Percentiles rank a stretch among this genome's conserved stretches.
phyloP scores from a whole-genome alignment of 106 monocot genomes.

The Ottelia alismoides region DNA sequence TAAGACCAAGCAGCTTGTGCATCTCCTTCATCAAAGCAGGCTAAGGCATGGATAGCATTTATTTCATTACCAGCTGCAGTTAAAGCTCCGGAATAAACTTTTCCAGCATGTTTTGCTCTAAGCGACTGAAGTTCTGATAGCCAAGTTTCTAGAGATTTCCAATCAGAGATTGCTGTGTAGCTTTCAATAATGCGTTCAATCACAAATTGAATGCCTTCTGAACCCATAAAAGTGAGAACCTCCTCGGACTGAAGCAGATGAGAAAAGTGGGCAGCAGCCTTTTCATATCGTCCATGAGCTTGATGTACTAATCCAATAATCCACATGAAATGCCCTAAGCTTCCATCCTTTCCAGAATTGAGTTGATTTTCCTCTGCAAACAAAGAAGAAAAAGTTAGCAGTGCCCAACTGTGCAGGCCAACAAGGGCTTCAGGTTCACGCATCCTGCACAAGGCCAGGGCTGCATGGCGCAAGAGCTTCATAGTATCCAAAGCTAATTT shows the following conservation, averaged over 20 bases:
- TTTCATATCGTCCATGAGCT: constrained; percentile 86
- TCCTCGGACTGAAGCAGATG: constrained; percentile 83
- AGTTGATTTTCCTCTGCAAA: constrained; percentile 29
- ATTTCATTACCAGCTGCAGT: constrained; percentile 95
- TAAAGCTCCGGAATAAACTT: constrained; percentile 84
- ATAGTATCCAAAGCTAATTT: constrained; percentile 53
- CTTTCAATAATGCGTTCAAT: constrained; percentile 82
- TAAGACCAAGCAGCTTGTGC: constrained; percentile 54
- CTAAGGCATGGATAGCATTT: constrained; percentile 84
- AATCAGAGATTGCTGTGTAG: constrained; percentile 78
- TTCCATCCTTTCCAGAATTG: constrained; percentile 11
- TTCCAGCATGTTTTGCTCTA: constrained; percentile 81
- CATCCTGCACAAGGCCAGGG: constrained; percentile 64
- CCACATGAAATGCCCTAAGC: constrained; percentile 49
- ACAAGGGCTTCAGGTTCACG: constrained; percentile 70
- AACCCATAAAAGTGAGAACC: constrained; percentile 55
- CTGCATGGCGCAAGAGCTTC: constrained; percentile 61
- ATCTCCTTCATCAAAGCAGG: constrained; percentile 87
- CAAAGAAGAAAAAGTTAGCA: constrained; percentile 35
- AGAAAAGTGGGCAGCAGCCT: constrained; percentile 96
- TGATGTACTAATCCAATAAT: constrained; percentile 90
- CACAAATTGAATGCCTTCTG: constrained; percentile 88
- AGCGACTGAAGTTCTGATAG: constrained; percentile 74
- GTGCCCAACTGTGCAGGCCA: constrained; percentile 84
- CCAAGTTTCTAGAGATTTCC: constrained; percentile 92